phyloP scores from a whole-genome alignment of 352 stramenopile genomes.

The Globisporangium paddicum region DNA sequence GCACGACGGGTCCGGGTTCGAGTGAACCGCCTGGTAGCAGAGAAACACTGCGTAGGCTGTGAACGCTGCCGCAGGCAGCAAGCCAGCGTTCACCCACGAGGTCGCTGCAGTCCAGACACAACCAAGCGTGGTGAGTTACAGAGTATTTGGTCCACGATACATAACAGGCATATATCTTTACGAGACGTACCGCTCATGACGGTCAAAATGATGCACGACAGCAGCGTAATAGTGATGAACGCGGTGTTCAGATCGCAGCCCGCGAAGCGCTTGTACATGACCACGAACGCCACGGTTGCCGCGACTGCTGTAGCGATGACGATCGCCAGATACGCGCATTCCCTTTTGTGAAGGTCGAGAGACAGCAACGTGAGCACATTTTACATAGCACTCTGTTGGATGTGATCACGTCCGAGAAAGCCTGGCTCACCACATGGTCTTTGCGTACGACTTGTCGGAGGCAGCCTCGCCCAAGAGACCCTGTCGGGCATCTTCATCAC shows the following conservation, averaged over 20 bases:
- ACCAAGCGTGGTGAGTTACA: no score
- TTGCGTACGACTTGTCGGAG: constrained; percentile 11
- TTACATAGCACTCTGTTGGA: neutral
- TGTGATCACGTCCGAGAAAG: neutral
- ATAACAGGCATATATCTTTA: no score
- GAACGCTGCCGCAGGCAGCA: constrained; percentile 52
- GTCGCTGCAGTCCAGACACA: constrained; percentile 25
- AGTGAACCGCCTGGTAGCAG: constrained; percentile 63
- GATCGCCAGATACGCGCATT: constrained; percentile 45
- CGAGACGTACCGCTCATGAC: constrained; percentile 43
- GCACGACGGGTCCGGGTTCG: constrained; percentile 58
- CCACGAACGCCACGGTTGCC: constrained; percentile 31
- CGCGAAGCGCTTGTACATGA: constrained; percentile 53
- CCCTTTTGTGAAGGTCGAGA: no score
- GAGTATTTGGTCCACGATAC: no score
- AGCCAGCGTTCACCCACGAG: constrained; percentile 49
- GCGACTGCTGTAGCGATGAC: constrained; percentile 31
- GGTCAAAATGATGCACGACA: constrained; percentile 38
- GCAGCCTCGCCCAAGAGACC: constrained; percentile 32
- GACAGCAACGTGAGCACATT: no score
- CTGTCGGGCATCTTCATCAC: constrained; percentile 45
- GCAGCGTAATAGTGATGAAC: constrained; percentile 55
- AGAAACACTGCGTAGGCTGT: constrained; percentile 62
- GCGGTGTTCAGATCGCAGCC: constrained; percentile 46
- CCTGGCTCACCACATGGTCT: constrained; percentile 20